A percentile compares a stretch with the other conserved stretches of the same genome.
Evolutionary conservation across 768 basidiomycete genomes (phyloP).

Genomic region (Pisolithus tinctorius): DNA sequence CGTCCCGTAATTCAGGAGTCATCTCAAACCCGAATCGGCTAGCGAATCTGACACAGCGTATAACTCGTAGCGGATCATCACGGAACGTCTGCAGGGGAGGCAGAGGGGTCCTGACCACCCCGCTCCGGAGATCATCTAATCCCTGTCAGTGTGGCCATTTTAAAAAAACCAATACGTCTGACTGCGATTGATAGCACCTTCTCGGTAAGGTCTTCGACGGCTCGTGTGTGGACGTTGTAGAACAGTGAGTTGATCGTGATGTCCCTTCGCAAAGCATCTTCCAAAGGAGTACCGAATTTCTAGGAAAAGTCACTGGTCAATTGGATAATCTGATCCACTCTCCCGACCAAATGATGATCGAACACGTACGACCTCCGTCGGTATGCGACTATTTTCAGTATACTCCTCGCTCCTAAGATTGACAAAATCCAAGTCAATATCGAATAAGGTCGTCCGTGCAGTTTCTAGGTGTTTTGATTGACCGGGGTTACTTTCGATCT

Average conservation of each 20-base stretch:
- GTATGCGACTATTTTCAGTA: constrained; percentile 81
- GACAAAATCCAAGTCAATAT: constrained; percentile 85
- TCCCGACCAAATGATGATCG: background rate
- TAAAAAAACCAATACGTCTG: constrained; percentile 5
- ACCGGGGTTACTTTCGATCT: constrained; percentile 89
- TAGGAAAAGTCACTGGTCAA: constrained; percentile 25
- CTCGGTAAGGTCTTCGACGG: constrained; percentile 82
- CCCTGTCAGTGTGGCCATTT: constrained; percentile 44
- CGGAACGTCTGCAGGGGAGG: constrained; percentile 81
- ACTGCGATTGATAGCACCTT: constrained; percentile 35
- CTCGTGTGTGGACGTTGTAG: constrained; percentile 85
- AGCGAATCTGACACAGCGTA: constrained; percentile 87
- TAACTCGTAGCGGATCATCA: constrained; percentile 91
- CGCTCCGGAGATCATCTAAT: constrained; percentile 70
- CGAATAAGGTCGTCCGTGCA: constrained; percentile 75
- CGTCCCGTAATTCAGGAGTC: constrained; percentile 57
- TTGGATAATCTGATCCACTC: background rate
- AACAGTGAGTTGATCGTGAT: constrained; percentile 94
- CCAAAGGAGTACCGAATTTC: constrained; percentile 86
- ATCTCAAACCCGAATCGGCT: constrained; percentile 83
- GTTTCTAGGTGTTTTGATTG: constrained; percentile 99
- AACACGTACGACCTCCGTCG: constrained; percentile 68
- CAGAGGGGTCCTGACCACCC: constrained; percentile 83
- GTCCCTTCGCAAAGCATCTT: constrained; percentile 89
- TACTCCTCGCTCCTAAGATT: constrained; percentile 93